A percentile compares a stretch with the other conserved stretches of the same genome.
phyloP scores from a whole-genome alignment of 306 rosid genomes.

The Lupinus albus region DNA sequence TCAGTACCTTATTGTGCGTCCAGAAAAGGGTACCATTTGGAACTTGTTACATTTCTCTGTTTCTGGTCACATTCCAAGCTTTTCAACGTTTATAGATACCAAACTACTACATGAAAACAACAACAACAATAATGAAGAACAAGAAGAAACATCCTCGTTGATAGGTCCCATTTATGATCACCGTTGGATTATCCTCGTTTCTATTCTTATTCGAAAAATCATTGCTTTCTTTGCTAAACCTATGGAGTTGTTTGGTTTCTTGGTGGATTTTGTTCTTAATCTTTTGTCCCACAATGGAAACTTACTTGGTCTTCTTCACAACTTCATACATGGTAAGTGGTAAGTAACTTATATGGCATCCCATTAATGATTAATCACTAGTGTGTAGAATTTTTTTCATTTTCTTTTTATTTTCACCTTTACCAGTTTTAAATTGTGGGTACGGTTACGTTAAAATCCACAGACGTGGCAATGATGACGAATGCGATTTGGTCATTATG shows the following conservation, averaged over 20 bases:
- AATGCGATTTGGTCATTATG: too few relatives aligned
- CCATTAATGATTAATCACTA: too few relatives aligned
- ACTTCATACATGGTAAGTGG: conserved; percentile 54
- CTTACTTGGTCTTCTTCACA: conserved; percentile 54
- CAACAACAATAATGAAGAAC: background rate
- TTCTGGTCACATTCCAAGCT: conserved; percentile 38
- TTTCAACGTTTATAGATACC: conserved; percentile 50
- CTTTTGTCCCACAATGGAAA: conserved; percentile 62
- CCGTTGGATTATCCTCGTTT: conserved; percentile 66
- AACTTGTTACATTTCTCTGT: conserved; percentile 51
- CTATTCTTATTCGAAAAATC: conserved; percentile 57
- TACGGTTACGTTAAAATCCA: too few relatives aligned
- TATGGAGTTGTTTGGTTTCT: conserved; percentile 61
- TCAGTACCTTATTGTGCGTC: conserved; percentile 58
- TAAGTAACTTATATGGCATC: background rate
- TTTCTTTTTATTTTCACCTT: too few relatives aligned
- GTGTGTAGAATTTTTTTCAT: too few relatives aligned
- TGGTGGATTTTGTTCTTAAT: conserved; percentile 68
- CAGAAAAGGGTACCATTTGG: conserved; percentile 58
- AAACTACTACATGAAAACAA: too few relatives aligned
- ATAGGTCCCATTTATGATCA: conserved; percentile 36
- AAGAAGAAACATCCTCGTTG: background rate
- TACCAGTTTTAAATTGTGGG: too few relatives aligned
- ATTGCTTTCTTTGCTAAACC: conserved; percentile 60
- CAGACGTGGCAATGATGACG: too few relatives aligned